Base-by-base conservation (phyloP, 225 moss, liverwort and hornwort species). In the Marchantia paleacea region DNA sequence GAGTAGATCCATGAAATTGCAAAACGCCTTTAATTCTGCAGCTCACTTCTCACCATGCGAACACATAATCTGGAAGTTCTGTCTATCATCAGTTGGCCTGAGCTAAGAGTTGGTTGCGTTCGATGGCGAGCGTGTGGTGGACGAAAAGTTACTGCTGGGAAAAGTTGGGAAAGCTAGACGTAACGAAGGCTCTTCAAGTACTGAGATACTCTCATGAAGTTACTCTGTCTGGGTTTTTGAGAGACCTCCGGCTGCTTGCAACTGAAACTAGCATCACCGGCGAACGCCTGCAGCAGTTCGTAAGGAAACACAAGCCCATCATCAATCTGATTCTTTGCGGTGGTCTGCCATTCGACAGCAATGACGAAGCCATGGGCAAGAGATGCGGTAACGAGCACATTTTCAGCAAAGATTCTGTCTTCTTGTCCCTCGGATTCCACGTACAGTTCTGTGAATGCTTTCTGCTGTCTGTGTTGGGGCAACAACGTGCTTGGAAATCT, bases 321-420 rank as follows among this genome's bases (percentile, higher is more conserved):
- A 47, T 69, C 69, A 69, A 69, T 48, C 47, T 69, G 69, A 69
- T 69, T 47, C 69, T 69, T 69, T 69, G 39, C 47, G 69, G 69
- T 7, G 69, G 39, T 8, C 39, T 69, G 69, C 69, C 28, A 7
- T 69, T 69, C 20, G 69, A 69, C 39, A 69, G 20, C 31, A 19
- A 39, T 47, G 69, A 66, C 7, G 66, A 66, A 66, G 28, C 29
- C 66, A 10, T 14, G 10, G 66, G 66, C 12, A 66, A 12, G 26
- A 66, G 12, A 11, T 66, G 28, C 4, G 12, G 19, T 9, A 26
- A 28, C 29, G 66, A 28, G 7, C 66, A 66, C 66, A 66, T 66
- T 12, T 8, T 6, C 28, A 66, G 39, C 15, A 69, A 69, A 0
- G 69, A 69, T 6, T 69, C 39, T 9, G 3, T 69, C 16, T 69